A percentile compares a stretch with the other conserved stretches of the same genome.
Evolutionary conservation across 352 stramenopile species (phyloP).

Genomic region (Aphanomyces astaci): DNA sequence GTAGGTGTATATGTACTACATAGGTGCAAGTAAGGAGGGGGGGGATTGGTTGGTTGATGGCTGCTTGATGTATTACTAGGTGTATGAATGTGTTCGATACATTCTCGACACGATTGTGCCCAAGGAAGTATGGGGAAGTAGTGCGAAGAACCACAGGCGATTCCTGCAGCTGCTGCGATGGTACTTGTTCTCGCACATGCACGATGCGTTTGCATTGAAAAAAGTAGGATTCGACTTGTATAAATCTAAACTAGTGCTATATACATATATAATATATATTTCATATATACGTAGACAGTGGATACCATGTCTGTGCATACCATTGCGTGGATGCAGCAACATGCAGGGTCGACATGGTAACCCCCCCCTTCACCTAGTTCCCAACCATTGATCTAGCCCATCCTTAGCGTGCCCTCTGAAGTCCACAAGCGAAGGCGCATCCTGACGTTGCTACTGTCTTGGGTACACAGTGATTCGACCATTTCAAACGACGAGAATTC

Average conservation of each 20-base stretch:
- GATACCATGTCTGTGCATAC: neutral
- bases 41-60: no score
- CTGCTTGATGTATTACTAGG: neutral
- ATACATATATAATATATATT: no score
- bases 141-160: neutral
- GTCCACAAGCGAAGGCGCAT: constrained; percentile 36
- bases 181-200: neutral
- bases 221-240: constrained; percentile 36
- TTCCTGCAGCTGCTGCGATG: constrained; percentile 26
- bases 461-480: neutral
- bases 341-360: neutral
- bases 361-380: constrained; percentile 21
- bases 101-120: constrained; percentile 44
- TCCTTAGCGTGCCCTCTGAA: constrained; percentile 35
- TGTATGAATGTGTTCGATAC: constrained; percentile 34
- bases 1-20: constrained; percentile 18
- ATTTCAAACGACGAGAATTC: no score
- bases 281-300: neutral
- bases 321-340: neutral
- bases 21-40: no score
- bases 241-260: no score
- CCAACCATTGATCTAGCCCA: neutral
- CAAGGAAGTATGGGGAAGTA: constrained; percentile 49
- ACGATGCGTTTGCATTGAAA: constrained; percentile 35
- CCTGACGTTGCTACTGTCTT: constrained; percentile 36